Conservation (phyloP, 441 rosid genomes). For the Adansonia madagascariensis region DNA sequence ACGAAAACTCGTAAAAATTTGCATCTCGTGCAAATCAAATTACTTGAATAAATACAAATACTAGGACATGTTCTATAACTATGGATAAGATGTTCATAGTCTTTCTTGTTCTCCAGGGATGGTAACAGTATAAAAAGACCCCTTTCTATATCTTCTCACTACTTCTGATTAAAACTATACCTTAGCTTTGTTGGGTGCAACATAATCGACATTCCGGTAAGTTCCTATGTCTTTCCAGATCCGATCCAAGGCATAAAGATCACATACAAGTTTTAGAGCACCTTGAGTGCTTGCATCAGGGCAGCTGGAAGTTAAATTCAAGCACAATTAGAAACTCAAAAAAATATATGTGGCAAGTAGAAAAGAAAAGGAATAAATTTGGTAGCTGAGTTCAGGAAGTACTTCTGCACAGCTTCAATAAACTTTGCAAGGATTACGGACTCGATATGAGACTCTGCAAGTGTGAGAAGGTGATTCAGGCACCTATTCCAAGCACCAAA, state of each 20-base stretch:
- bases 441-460: constrained; percentile 96
- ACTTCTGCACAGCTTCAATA: constrained; percentile 87
- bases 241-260: constrained; percentile 90
- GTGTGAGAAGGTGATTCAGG: constrained; percentile 95
- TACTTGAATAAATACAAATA: neutral
- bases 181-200: constrained; percentile 99
- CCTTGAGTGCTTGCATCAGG: constrained; percentile 69
- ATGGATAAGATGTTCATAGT: neutral
- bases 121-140: neutral
- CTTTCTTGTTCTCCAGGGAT: constrained; percentile 3
- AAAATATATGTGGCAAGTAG: neutral
- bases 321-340: constrained; percentile 29
- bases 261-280: constrained; percentile 86
- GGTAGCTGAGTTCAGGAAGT: constrained; percentile 32
- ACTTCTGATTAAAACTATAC: constrained; percentile 38
- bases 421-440: constrained; percentile 86
- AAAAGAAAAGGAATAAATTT: neutral
- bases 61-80: neutral
- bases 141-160: neutral
- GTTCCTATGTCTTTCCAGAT: constrained; percentile 93
- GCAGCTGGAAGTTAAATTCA: constrained; percentile 52
- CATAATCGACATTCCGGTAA: constrained; percentile 79
- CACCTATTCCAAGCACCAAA: constrained; percentile 99
- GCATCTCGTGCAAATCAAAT: neutral
- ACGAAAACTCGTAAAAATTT: neutral